These are phyloP conservation scores for Mariannaea elegans DNA, from an alignment of 2,329 filamentous ascomycete species.

Conservation along the genomic window DNA sequence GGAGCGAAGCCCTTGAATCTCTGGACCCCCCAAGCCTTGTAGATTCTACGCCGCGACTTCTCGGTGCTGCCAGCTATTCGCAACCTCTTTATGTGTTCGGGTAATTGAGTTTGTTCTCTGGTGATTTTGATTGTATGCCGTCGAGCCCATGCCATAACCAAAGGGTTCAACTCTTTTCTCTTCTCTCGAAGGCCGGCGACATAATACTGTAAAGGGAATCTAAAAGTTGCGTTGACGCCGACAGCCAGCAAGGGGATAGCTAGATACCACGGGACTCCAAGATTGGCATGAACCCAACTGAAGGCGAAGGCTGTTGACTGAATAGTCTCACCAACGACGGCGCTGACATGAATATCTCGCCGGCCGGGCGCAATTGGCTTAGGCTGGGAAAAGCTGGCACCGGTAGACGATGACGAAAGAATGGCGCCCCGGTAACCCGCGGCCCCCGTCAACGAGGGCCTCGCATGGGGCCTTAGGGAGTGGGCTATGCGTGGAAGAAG, in stretches of 20 bases:
- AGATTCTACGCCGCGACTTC: conserved; percentile 45
- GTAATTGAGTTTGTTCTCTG: conserved; percentile 15
- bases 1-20: conserved; percentile 55
- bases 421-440: conserved; percentile 13
- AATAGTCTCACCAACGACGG: conserved; percentile 46
- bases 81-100: conserved; percentile 33
- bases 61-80: conserved; percentile 38
- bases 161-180: conserved; percentile 42
- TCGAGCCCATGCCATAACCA: conserved; percentile 45
- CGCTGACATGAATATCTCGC: conserved; percentile 47
- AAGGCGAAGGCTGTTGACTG: conserved; percentile 54
- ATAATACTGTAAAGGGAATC: conserved; percentile 59
- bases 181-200: conserved; percentile 43
- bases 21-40: conserved; percentile 54
- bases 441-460: conserved; percentile 14
- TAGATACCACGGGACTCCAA: conserved; percentile 62
- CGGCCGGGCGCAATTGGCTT: conserved; percentile 24
- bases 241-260: conserved; percentile 63
- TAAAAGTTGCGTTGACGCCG: conserved; percentile 53
- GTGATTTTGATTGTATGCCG: conserved; percentile 33
- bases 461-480: conserved; percentile 22
- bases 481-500: conserved; percentile 24
- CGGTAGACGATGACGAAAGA: neutral
- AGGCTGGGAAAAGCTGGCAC: conserved; percentile 1
- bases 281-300: conserved; percentile 51